phyloP scores from a whole-genome alignment of 495 filamentous ascomycete genomes.

The Cudoniella acicularis region DNA sequence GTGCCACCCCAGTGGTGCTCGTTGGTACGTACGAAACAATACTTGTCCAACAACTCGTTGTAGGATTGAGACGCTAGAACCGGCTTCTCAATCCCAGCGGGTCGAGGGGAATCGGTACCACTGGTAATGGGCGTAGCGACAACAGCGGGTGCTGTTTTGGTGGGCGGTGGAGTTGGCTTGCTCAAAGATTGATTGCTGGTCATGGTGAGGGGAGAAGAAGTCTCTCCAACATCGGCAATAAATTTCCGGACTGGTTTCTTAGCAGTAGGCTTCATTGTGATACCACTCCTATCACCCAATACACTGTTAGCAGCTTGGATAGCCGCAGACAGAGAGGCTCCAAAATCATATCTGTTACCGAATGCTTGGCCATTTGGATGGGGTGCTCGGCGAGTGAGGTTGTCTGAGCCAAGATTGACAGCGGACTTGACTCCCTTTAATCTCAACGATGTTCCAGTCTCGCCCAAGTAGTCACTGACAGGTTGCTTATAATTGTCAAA shows the following conservation, averaged over 20 bases:
- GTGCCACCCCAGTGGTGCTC: constrained; percentile 21
- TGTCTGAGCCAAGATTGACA: constrained; percentile 43
- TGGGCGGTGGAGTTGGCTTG: constrained; percentile 1
- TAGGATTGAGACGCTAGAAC: constrained; percentile 79
- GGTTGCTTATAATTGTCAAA: constrained; percentile 55
- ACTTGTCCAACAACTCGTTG: constrained; percentile 92
- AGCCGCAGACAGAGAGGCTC: constrained; percentile 80
- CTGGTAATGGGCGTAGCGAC: constrained; percentile 20
- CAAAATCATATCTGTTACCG: constrained; percentile 89
- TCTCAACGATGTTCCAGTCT: constrained; percentile 35
- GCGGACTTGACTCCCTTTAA: constrained; percentile 50
- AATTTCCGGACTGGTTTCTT: constrained; percentile 27
- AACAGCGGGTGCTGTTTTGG: constrained; percentile 10
- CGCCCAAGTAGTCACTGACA: constrained; percentile 50
- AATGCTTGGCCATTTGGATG: constrained; percentile 72
- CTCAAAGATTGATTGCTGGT: constrained; percentile 8
- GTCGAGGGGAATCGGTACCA: constrained; percentile 35
- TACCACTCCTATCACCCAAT: constrained; percentile 43
- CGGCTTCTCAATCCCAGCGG: constrained; percentile 53
- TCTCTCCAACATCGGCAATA: constrained; percentile 23
- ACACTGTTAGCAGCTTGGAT: constrained; percentile 61
- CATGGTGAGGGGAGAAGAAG: constrained; percentile 17
- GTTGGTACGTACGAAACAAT: constrained; percentile 89
- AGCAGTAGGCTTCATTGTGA: constrained; percentile 42
- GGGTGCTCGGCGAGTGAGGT: constrained; percentile 42